Conservation (phyloP, 768 basidiomycete species). For the Agrocybe chaxingu region DNA sequence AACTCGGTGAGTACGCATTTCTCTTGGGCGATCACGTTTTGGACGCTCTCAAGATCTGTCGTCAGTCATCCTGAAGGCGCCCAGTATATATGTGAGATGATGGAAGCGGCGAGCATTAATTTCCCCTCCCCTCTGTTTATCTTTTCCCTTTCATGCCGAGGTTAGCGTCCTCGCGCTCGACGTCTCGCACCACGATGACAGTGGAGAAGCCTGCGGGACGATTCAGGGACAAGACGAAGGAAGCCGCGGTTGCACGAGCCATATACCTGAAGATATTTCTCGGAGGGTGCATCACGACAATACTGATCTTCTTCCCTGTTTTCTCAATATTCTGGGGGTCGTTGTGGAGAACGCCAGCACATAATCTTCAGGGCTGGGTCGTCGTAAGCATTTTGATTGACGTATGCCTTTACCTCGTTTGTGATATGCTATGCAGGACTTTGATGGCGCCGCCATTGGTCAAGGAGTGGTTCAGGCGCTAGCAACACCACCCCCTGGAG, state of each 20-base stretch:
- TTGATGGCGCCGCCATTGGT: conserved; percentile 55
- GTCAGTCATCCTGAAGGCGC: too few species aligned
- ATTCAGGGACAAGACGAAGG: conserved; percentile 26
- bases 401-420: not conserved
- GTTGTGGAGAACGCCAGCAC: conserved; percentile 40
- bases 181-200: not conserved
- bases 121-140: too few species aligned
- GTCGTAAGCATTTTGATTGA: conserved; percentile 38
- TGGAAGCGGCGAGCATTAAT: too few species aligned
- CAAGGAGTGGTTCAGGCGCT: conserved; percentile 38
- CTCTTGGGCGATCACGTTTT: too few species aligned
- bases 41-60: too few species aligned
- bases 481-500: conserved; percentile 18
- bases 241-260: conserved; percentile 27
- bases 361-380: conserved; percentile 51
- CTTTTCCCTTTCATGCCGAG: not conserved
- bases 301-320: conserved; percentile 43
- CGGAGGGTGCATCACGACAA: conserved; percentile 30
- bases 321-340: conserved; percentile 59
- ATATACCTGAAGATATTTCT: conserved; percentile 43
- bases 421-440: conserved; percentile 40
- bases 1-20: too few species aligned
- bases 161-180: not conserved
- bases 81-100: too few species aligned
- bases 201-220: not conserved